Conservation (phyloP, 441 rosid genomes). For the Pelargonium fulgidum region DNA sequence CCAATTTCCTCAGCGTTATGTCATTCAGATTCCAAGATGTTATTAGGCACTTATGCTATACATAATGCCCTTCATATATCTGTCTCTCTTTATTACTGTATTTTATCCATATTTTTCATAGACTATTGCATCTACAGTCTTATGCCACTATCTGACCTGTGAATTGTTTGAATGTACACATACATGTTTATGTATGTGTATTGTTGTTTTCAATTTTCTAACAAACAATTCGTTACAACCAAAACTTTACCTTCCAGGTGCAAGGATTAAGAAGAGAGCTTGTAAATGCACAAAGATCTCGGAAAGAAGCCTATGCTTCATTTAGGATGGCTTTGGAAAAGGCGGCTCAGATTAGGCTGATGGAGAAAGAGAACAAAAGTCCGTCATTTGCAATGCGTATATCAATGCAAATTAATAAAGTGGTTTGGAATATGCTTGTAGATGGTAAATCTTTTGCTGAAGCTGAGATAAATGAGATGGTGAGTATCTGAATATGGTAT, state of each 20-base stretch:
- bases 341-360: conserved; percentile 74
- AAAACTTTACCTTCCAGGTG: conserved; percentile 40
- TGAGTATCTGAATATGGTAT: conserved; percentile 32
- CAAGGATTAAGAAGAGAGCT: conserved; percentile 67
- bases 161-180: conserved; percentile 9
- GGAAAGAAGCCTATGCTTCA: conserved; percentile 67
- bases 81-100: neutral
- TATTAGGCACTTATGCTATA: neutral
- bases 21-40: neutral
- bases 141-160: neutral
- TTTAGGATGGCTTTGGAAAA: conserved; percentile 68
- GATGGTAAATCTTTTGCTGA: conserved; percentile 98
- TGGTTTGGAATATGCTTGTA: conserved; percentile 91
- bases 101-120: neutral
- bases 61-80: neutral
- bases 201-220: neutral
- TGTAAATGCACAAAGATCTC: conserved; percentile 50
- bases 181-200: neutral
- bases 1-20: neutral
- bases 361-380: conserved; percentile 94
- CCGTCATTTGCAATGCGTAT: conserved; percentile 98
- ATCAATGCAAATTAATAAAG: conserved; percentile 77
- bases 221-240: neutral
- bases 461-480: conserved; percentile 99
- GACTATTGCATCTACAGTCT: neutral